Base-by-base conservation (phyloP, 345 rosid species). In the Arabidopsis suecica region DNA sequence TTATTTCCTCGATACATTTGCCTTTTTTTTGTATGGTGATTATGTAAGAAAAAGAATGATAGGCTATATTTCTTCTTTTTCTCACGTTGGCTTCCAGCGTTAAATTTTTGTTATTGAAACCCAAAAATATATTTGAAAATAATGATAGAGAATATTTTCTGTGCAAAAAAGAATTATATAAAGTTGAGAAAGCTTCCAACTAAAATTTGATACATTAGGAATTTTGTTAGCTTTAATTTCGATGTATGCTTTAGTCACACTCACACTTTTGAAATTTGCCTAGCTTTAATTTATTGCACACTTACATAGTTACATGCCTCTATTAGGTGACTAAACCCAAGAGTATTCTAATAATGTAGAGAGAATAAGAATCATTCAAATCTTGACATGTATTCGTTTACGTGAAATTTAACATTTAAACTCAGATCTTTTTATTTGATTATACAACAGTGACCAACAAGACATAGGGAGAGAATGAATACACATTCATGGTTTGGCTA, bases 401-500 rank as follows among this genome's bases (percentile, higher is more conserved):
- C 48, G 5, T 40, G 33, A 12, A 40, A 40, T 23, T 12, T 41
- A 54, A 54, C 40, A 56, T 30, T 30, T 23, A 22, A 40, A 22
- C 18, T 5, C 13, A 9, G 1, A 14, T 23, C 10, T 0, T n/a
- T 61, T 61, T 41, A 40, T 61, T 61, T 61, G 49, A 61, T 12
- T 44, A 28, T 61, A 61, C 66, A 60, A 60, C 47, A 61, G 47
- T 36, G 44, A 36, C 28, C n/a, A 9, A 59, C 37, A 30, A 55
- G 5, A 38, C 32, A 8, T 9, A 50, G 32, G 10, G 32, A 22
- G 18, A 9, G 9, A 30, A 3, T 37, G n/a, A 57, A 66, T 36
- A 50, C 18, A 67, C 47, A 30, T 4, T 65, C 32, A 74, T 56
- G 72, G 66, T 72, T 78, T 78, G 38, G 81, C 73, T 58, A 95